Evolutionary conservation across 169 alveolate species (phyloP).

Genomic region (Cytauxzoon felis): DNA sequence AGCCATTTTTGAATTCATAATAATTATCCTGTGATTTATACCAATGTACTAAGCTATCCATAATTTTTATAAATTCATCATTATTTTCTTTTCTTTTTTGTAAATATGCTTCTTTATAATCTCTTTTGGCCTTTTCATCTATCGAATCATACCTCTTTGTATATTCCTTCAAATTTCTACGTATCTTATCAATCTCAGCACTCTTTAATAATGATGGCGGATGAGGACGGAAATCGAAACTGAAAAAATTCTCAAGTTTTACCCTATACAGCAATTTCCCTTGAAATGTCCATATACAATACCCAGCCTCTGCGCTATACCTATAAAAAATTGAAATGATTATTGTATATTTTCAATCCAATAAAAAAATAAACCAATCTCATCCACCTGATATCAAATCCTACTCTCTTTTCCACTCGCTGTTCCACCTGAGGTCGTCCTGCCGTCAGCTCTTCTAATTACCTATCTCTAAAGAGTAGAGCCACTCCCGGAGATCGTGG

Average conservation of each 20-base stretch:
- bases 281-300: slow-evolving; percentile 83
- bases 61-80: slow-evolving; percentile 57
- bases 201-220: slow-evolving; percentile 80
- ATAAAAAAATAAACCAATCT: no score
- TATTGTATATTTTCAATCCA: background rate
- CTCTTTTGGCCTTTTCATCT: slow-evolving; percentile 76
- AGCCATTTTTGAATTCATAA: slow-evolving; percentile 57
- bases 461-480: no score
- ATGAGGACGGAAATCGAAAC: slow-evolving; percentile 85
- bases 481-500: no score
- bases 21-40: slow-evolving; percentile 56
- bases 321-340: slow-evolving; percentile 8
- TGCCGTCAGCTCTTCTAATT: no score
- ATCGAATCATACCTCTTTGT: slow-evolving; percentile 66
- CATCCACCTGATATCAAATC: no score
- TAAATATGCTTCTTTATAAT: slow-evolving; percentile 64
- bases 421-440: no score
- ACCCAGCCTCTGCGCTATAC: slow-evolving; percentile 81
- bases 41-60: slow-evolving; percentile 61
- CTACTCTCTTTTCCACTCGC: no score
- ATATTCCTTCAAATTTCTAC: slow-evolving; percentile 81
- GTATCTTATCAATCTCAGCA: slow-evolving; percentile 76
- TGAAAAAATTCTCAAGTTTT: slow-evolving; percentile 78
- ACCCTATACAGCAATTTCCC: slow-evolving; percentile 79
- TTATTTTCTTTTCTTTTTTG: slow-evolving; percentile 63